Evolutionary conservation across 2,329 filamentous ascomycete genomes (phyloP).

Genomic region (Epichloe gansuensis): DNA sequence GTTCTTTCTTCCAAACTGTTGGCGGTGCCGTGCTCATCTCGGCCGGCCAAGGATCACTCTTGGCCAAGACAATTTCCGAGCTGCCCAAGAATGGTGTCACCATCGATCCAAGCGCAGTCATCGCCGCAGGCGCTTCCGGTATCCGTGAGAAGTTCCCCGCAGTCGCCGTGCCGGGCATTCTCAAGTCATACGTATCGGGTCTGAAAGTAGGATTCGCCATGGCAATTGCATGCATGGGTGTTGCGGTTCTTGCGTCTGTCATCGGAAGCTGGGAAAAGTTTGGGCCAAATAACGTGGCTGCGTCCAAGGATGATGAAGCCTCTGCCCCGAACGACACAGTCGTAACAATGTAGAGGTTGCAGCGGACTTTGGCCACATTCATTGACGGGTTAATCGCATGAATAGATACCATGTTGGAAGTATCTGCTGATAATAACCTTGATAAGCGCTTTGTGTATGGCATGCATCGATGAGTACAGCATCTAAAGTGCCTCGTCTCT

Average conservation of each 20-base stretch:
- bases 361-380: background rate
- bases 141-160: background rate
- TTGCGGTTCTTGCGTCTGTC: background rate
- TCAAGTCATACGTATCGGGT: background rate
- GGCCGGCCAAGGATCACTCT: background rate
- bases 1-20: background rate
- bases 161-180: background rate
- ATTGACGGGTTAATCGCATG: background rate
- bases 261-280: background rate
- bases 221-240: background rate
- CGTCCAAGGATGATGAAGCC: background rate
- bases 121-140: background rate
- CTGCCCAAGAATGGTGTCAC: background rate
- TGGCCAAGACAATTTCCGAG: background rate
- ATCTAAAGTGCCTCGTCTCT: background rate
- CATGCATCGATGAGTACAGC: background rate
- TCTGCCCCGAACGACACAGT: background rate
- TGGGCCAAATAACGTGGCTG: background rate
- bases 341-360: background rate
- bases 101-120: background rate
- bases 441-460: background rate
- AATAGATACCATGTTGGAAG: background rate
- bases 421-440: background rate
- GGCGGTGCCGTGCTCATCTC: background rate
- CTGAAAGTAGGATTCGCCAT: background rate